Percentiles rank a stretch among this genome's conserved stretches.
phyloP scores from a whole-genome alignment of 2,329 filamentous ascomycete genomes.

The Acrodontium crateriforme region DNA sequence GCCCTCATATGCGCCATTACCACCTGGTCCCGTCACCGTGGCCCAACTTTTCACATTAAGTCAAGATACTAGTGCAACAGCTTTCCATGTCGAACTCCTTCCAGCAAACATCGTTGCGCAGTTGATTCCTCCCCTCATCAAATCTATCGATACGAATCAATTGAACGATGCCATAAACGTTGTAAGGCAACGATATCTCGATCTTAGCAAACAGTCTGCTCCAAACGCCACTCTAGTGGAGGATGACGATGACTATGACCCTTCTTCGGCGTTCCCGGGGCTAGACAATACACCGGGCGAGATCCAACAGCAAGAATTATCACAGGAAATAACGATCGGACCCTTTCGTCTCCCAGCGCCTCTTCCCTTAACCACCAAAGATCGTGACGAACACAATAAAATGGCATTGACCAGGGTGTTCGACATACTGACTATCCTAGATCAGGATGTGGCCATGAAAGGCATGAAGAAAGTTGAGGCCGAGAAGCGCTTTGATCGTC shows the following conservation, averaged over 20 bases:
- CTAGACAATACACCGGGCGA: too few relatives aligned
- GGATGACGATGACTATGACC: constrained; percentile 88
- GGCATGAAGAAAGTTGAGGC: constrained; percentile 44
- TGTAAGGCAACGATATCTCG: constrained; percentile 29
- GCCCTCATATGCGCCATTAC: constrained; percentile 59
- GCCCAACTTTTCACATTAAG: constrained; percentile 82
- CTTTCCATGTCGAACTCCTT: constrained; percentile 72
- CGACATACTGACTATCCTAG: constrained; percentile 58
- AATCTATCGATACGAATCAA: constrained; percentile 53
- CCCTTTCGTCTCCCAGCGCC: constrained; percentile 71
- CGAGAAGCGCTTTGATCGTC: constrained; percentile 61
- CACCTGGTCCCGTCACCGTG: constrained; percentile 61
- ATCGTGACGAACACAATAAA: constrained; percentile 60
- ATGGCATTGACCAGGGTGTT: constrained; percentile 66
- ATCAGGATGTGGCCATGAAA: constrained; percentile 42
- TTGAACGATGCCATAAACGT: constrained; percentile 61
- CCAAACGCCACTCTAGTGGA: constrained; percentile 28
- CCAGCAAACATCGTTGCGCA: constrained; percentile 62
- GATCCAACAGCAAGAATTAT: constrained; percentile 44
- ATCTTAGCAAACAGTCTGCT: constrained; percentile 21
- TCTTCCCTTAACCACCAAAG: constrained; percentile 54
- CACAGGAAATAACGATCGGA: constrained; percentile 44
- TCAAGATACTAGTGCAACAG: constrained; percentile 55
- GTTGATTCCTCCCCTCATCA: constrained; percentile 68
- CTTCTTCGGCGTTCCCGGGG: constrained; percentile 66